Base-by-base conservation (phyloP, 805 yeast species). In the Metschnikowia bowlesiae region DNA sequence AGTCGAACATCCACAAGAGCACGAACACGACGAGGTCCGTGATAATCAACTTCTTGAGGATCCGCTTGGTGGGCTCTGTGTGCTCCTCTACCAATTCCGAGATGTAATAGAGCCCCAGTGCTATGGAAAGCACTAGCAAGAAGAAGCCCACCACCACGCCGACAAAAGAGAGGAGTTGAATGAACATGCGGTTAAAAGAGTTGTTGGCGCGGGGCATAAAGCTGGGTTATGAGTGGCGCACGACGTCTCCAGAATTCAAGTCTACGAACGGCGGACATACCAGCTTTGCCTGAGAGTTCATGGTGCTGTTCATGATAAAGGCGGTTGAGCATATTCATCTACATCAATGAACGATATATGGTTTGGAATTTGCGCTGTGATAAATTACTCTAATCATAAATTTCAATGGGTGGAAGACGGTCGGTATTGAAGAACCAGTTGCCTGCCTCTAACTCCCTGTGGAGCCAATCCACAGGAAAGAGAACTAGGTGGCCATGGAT, bases 371-470 rank as follows among this genome's bases (percentile, higher is more conserved):
- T 16, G 18, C 3, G 18, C 2, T 22, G 22, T 4, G 22, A 22
- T 22, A 22, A 22, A 22, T 22, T 22, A 4, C 22, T 22, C 22
- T 45, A 59, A 33, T 58, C 59, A 65, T 87, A 94, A 47, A 94
- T 92, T 63, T 94, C 98, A 49, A 94, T 82, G 1, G 99, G 99
- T 5, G 98, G 97, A 29, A 94, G 73, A 61, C 96, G 82, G 63
- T 94, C 99, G 45, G 95, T 84, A 60, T 85, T 89, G 73, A 89
- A 91, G 65, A 90, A 91, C 98, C 98, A 92, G 63, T 95, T 94
- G 9, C 89, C 92, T 6, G 88, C 81, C 50, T 91, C 96, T 31
- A 90, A 80, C 67, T 94, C 99, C 51, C 83, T 79, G 59, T 80
- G 73, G 39, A 94, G 75, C 99, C 99, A 94, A 53, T 89, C 89